phyloP scores from a whole-genome alignment of 2,329 filamentous ascomycete species.

The Colletotrichum sp. region DNA sequence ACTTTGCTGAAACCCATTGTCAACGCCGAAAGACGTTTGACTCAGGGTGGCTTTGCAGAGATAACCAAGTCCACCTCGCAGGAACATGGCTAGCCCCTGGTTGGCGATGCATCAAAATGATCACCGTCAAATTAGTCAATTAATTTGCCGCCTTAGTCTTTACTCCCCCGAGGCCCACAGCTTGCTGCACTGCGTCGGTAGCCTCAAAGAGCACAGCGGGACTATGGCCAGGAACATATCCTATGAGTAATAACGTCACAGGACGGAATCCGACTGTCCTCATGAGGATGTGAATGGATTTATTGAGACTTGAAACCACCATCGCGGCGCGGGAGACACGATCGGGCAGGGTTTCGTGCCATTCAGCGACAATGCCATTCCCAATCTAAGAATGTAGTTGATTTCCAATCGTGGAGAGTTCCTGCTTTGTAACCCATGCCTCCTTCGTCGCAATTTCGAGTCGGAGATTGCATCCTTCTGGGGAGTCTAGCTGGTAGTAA shows the following conservation, averaged over 20 bases:
- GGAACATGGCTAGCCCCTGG: neutral
- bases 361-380: too few relatives aligned
- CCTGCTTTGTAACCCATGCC: too few relatives aligned
- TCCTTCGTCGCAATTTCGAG: too few relatives aligned
- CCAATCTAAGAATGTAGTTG: too few relatives aligned
- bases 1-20: neutral
- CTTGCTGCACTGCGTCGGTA: neutral
- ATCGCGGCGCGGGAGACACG: too few relatives aligned
- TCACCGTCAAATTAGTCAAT: neutral
- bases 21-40: neutral
- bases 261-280: too few relatives aligned
- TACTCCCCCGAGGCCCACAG: neutral
- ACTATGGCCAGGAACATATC: neutral
- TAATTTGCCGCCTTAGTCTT: neutral
- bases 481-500: too few relatives aligned
- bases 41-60: neutral
- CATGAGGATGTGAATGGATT: too few relatives aligned
- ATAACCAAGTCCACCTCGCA: neutral
- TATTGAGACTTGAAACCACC: too few relatives aligned
- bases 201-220: neutral
- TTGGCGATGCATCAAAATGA: neutral
- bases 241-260: fast-evolving
- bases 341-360: too few relatives aligned
- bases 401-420: too few relatives aligned
- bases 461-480: too few relatives aligned